Evolutionary conservation across 1,139 yeast genomes (phyloP), one percentile per base, ranked within the genome.

Genomic region (Candida anutae): DNA sequence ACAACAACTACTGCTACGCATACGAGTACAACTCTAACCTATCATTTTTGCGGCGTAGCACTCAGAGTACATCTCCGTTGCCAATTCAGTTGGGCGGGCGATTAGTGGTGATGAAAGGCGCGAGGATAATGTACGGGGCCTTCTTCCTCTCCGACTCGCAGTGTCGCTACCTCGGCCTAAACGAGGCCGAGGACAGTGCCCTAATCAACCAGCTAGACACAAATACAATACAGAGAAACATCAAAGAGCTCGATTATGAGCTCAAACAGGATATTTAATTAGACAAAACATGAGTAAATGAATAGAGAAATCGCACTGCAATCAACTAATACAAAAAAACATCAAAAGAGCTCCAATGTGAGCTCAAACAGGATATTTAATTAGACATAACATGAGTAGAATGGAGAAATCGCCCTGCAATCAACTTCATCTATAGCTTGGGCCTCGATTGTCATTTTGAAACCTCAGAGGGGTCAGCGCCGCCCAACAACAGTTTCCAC

Each of bases 401-500:
- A n/a, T n/a, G n/a, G n/a, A n/a, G n/a, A n/a, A n/a, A n/a, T n/a
- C n/a, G n/a, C n/a, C n/a, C n/a, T n/a, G n/a, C n/a, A n/a, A n/a
- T n/a, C n/a, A n/a, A n/a, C n/a, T n/a, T n/a, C n/a, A n/a, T n/a
- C n/a, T n/a, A n/a, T n/a, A n/a, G n/a, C n/a, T n/a, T n/a, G n/a
- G n/a, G n/a, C n/a, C n/a, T n/a, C n/a, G n/a, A n/a, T n/a, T n/a
- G n/a, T n/a, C n/a, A n/a, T n/a, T n/a, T n/a, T n/a, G n/a, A n/a
- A n/a, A n/a, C n/a, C n/a, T n/a, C n/a, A n/a, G n/a, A n/a, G n/a
- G n/a, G n/a, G n/a, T n/a, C n/a, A n/a, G n/a, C n/a, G 19, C 10
- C 39, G 23, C 39, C 39, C 31, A 73, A 50, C 30, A 83, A 56
- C 26, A 75, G 42, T 23, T 75, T 75, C 97, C 97, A 88, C 32